A percentile compares a stretch with the other conserved stretches of the same genome.
phyloP scores from a whole-genome alignment of 768 basidiomycete genomes.

The Lentinula boryana region DNA sequence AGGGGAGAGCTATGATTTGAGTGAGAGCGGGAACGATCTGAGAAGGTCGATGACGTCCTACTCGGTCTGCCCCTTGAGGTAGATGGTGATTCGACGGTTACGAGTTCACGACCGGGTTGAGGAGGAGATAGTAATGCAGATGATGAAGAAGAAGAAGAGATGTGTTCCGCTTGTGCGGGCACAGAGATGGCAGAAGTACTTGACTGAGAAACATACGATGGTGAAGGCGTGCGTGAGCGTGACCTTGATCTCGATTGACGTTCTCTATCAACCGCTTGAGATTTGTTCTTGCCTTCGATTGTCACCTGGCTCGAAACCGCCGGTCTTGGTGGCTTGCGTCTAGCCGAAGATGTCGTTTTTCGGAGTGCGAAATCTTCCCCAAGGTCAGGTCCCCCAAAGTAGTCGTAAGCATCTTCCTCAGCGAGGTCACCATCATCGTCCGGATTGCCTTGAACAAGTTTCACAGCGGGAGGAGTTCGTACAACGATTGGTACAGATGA shows the following conservation, averaged over 20 bases:
- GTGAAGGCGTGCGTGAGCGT: slow-evolving; percentile 41
- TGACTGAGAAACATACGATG: slow-evolving; percentile 11
- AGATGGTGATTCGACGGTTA: slow-evolving; percentile 13
- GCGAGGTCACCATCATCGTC: slow-evolving; percentile 23
- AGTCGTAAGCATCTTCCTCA: slow-evolving; percentile 44
- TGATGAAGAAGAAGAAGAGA: slow-evolving; percentile 8
- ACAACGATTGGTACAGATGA: slow-evolving; percentile 13
- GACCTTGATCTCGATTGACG: slow-evolving; percentile 26
- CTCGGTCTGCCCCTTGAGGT: slow-evolving; percentile 47
- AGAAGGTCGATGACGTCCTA: slow-evolving; percentile 47
- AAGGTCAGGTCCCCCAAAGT: slow-evolving; percentile 54
- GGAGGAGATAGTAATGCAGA: slow-evolving; percentile 9
- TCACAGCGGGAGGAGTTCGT: slow-evolving; percentile 16
- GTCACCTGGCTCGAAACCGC: background rate
- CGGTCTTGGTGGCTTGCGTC: background rate
- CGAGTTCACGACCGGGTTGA: slow-evolving; percentile 6
- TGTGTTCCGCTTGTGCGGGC: slow-evolving; percentile 14
- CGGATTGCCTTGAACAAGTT: background rate
- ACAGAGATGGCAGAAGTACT: slow-evolving; percentile 5
- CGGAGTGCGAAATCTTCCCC: slow-evolving; percentile 39
- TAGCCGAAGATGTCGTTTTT: slow-evolving; percentile 14
- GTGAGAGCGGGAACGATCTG: slow-evolving; percentile 37
- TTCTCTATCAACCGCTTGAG: slow-evolving; percentile 8
- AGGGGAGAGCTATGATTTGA: slow-evolving; percentile 19
- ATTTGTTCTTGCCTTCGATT: background rate